Conservation (phyloP, 2,329 filamentous ascomycete genomes). For the Phoma sp. region DNA sequence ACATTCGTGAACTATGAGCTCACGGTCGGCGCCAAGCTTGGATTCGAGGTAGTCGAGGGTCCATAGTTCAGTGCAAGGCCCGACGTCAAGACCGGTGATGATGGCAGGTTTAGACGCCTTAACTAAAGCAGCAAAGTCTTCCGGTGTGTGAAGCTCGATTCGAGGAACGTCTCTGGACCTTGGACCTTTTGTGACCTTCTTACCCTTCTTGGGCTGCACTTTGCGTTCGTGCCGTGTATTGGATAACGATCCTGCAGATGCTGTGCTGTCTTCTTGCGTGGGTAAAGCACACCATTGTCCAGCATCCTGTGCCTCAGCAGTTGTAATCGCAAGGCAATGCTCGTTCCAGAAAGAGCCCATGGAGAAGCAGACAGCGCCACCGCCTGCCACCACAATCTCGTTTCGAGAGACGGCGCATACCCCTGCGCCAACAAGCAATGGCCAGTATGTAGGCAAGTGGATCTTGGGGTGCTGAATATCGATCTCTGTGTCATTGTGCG, state of each 20-base stretch:
- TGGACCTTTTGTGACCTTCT: constrained; percentile 15
- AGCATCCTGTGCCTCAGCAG: constrained; percentile 19
- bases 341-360: constrained; percentile 86
- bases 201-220: constrained; percentile 21
- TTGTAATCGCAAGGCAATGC: constrained; percentile 32
- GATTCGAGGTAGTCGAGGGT: constrained; percentile 70
- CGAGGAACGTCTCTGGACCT: constrained; percentile 56
- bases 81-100: constrained; percentile 71
- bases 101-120: constrained; percentile 67
- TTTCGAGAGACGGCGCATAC: constrained; percentile 57
- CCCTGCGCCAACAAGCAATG: constrained; percentile 76
- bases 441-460: constrained; percentile 55
- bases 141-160: constrained; percentile 58
- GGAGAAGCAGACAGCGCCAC: constrained; percentile 87
- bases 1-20: constrained; percentile 79
- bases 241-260: constrained; percentile 16
- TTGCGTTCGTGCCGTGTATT: constrained; percentile 11
- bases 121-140: constrained; percentile 69
- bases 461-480: constrained; percentile 29
- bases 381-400: constrained; percentile 72
- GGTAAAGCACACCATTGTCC: constrained; percentile 27
- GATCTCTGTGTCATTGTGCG: constrained; percentile 26
- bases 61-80: constrained; percentile 73
- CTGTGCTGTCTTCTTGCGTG: constrained; percentile 21
- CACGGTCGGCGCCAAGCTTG: constrained; percentile 44